phyloP scores from a whole-genome alignment of 331 rosid species.

The Rhamnella rubrinervis region DNA sequence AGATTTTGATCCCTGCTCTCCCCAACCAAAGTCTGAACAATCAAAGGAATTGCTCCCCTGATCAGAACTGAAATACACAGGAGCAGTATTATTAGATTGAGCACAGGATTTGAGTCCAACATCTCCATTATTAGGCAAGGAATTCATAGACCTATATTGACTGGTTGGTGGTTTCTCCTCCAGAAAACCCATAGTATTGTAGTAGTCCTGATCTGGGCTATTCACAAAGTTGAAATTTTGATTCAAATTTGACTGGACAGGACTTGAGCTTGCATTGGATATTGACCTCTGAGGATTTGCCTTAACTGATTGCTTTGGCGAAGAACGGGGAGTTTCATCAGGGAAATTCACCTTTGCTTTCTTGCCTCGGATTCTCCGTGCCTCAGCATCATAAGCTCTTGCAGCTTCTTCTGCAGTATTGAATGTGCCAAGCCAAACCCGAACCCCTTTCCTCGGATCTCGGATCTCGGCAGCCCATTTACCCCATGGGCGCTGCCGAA shows the following conservation, averaged over 20 bases:
- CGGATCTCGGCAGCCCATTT: slow-evolving; percentile 99
- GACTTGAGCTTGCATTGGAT: slow-evolving; percentile 32
- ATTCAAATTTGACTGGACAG: slow-evolving; percentile 44
- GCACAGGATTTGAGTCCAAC: slow-evolving; percentile 29
- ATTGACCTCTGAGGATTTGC: slow-evolving; percentile 31
- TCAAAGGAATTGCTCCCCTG: slow-evolving; percentile 81
- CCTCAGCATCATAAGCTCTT: slow-evolving; percentile 94
- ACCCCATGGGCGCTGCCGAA: slow-evolving; percentile 99
- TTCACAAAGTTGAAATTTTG: slow-evolving; percentile 35
- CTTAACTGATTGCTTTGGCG: slow-evolving; percentile 48
- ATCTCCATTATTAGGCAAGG: slow-evolving; percentile 36
- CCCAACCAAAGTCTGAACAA: slow-evolving; percentile 70
- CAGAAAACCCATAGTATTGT: slow-evolving; percentile 43
- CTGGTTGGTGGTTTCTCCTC: slow-evolving; percentile 70
- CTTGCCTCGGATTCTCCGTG: slow-evolving; percentile 89
- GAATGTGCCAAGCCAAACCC: slow-evolving; percentile 99
- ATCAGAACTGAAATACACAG: slow-evolving; percentile 58
- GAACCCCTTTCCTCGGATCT: slow-evolving; percentile 95
- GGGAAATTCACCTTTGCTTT: slow-evolving; percentile 99
- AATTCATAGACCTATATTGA: slow-evolving; percentile 39
- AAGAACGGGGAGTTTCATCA: slow-evolving; percentile 43
- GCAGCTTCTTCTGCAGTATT: slow-evolving; percentile 99
- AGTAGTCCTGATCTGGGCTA: slow-evolving; percentile 44
- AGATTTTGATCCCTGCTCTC: slow-evolving; percentile 67
- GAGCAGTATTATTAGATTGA: slow-evolving; percentile 31